Base-by-base conservation (phyloP, 2,329 filamentous ascomycete species). In the Sarocladiaceae sp. region DNA sequence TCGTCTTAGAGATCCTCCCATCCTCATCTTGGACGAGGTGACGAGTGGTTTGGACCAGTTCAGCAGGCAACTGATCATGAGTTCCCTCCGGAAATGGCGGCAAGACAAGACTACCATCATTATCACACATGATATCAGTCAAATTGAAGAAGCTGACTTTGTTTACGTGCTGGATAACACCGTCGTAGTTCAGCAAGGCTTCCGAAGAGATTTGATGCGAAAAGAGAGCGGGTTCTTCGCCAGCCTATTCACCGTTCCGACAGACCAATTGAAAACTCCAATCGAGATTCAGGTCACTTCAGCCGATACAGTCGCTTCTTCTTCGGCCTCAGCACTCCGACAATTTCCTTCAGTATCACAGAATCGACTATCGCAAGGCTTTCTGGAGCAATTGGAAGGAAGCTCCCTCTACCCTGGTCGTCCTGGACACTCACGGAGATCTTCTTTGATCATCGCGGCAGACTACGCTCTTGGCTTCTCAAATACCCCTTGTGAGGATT, bases 1-100 rank as follows among this genome's bases (percentile, higher is more conserved):
- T 1, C 76, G 77, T 32, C 63, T 97, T 5, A 73, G 89, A 42
- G 78, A 96, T 56, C 80, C 89, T 0, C 79, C 86, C 0, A 75
- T 97, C 0, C 69, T 97, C 6, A 83, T 97, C 20, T 69, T 97
- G 3, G 91, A 97, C 52, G 93, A 97, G 59, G 80, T 86, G 1
- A 95, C 88, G 0, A 93, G 88, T 60, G 87, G 87, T 0, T 68
- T 97, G 9, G 91, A 97, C 54, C 78, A 82, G n/a, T 70, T 75
- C 9, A 90, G 76, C 45, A 76, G 83, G 48, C 66, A 66, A 0
- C 62, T 81, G 11, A 75, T 95, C 29, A 83, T 95, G 72, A 77
- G 85, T 33, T 78, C 82, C 0, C 83, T 96, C 43, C 74, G 88
- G 6, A 57, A 74, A 16, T 96, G 89, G 91, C 75, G 93, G 18